phyloP scores from a whole-genome alignment of 495 filamentous ascomycete species.

The Hypoxylon rickii region DNA sequence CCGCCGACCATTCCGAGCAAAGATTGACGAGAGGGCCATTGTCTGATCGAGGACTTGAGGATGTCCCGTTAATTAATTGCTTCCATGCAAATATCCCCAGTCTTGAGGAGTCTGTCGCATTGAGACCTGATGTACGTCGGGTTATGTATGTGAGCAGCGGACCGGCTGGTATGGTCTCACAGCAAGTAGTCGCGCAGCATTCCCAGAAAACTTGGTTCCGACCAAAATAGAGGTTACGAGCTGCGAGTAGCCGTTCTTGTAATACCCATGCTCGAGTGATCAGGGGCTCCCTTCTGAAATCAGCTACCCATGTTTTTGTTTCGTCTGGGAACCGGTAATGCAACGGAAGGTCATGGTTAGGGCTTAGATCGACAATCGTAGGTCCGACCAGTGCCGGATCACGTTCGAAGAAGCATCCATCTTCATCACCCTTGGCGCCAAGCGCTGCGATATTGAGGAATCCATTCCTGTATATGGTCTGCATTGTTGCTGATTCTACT shows the following conservation, averaged over 20 bases:
- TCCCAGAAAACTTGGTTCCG: constrained; percentile 33
- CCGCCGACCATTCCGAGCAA: constrained; percentile 1
- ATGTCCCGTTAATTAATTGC: not conserved
- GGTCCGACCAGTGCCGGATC: constrained; percentile 6
- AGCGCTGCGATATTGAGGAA: constrained; percentile 22
- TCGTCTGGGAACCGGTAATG: not conserved
- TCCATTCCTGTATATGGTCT: constrained; percentile 14
- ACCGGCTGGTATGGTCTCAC: constrained; percentile 12
- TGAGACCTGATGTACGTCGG: not conserved
- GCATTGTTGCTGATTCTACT: constrained; percentile 23
- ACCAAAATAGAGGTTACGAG: constrained; percentile 30
- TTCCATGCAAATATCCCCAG: constrained; percentile 5
- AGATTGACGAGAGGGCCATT: not conserved
- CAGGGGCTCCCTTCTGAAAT: constrained; percentile 18
- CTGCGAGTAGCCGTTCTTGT: constrained; percentile 29
- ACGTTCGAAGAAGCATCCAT: constrained; percentile 22
- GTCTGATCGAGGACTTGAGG: not conserved
- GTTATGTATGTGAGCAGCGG: not conserved
- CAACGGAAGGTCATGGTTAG: not conserved
- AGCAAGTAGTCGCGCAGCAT: constrained; percentile 11
- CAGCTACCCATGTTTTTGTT: not conserved
- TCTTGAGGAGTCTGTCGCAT: not conserved
- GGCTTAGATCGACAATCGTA: constrained; percentile 14
- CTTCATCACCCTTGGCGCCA: constrained; percentile 15
- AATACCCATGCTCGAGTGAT: constrained; percentile 27